phyloP scores from a whole-genome alignment of 257 asterid genomes.

The Fraxinus cuspidata region DNA sequence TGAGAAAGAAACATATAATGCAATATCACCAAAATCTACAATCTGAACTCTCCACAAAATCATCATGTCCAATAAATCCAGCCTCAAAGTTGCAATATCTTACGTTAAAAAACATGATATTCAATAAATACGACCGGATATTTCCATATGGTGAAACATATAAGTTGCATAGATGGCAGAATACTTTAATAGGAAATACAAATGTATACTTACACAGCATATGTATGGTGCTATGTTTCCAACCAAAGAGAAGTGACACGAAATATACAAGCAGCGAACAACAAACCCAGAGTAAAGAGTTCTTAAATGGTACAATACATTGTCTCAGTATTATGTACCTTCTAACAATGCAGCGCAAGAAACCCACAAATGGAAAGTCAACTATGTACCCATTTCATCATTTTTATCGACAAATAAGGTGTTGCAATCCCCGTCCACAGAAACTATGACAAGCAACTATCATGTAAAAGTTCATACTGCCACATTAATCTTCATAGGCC shows the following conservation, averaged over 20 bases:
- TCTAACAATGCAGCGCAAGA: slow-evolving; percentile 1
- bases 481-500: slow-evolving; percentile 39
- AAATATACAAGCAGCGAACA: neutral
- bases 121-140: too few relatives aligned
- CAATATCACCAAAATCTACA: too few relatives aligned
- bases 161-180: neutral
- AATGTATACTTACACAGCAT: neutral
- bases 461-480: neutral
- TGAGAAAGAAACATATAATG: too few relatives aligned
- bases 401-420: neutral
- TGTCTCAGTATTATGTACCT: neutral
- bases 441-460: slow-evolving; percentile 3
- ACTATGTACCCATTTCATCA: neutral
- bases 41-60: too few relatives aligned
- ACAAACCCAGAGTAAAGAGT: neutral
- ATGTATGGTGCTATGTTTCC: neutral
- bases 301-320: neutral
- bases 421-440: neutral
- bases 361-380: neutral
- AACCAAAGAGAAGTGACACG: neutral
- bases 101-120: too few relatives aligned
- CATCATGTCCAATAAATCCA: too few relatives aligned
- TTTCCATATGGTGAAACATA: too few relatives aligned
- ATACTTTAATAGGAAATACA: neutral
- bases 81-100: too few relatives aligned